Percentiles rank a stretch among this genome's conserved stretches.
Evolutionary conservation across 129 eudicot species (phyloP).

Genomic region (Escallonia rubra): DNA sequence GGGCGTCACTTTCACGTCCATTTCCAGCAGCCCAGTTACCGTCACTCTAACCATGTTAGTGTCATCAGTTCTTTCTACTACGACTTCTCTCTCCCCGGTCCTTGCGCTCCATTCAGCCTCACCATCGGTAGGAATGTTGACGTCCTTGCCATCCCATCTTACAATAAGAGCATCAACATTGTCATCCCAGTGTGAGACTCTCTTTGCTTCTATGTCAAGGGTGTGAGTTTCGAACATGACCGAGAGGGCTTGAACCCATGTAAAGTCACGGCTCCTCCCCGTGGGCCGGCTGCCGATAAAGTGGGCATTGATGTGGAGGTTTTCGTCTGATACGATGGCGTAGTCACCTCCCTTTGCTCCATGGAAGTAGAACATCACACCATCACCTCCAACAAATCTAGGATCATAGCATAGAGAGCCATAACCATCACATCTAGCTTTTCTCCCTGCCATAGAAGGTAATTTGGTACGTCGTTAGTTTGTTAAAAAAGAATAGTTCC

Average conservation of each 20-base stretch:
- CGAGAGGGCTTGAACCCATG: slow-evolving; percentile 67
- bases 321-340: slow-evolving; percentile 48
- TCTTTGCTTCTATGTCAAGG: slow-evolving; percentile 42
- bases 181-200: slow-evolving; percentile 40
- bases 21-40: slow-evolving; percentile 31
- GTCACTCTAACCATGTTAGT: slow-evolving; percentile 35
- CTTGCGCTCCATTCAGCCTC: slow-evolving; percentile 42
- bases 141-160: slow-evolving; percentile 31
- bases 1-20: slow-evolving; percentile 41
- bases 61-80: slow-evolving; percentile 52
- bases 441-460: slow-evolving; percentile 40
- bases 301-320: slow-evolving; percentile 65
- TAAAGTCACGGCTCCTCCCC: slow-evolving; percentile 57
- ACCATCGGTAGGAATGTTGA: slow-evolving; percentile 36
- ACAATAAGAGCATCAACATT: slow-evolving; percentile 38
- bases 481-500: background rate
- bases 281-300: slow-evolving; percentile 53
- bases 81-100: slow-evolving; percentile 30
- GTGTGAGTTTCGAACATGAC: slow-evolving; percentile 50
- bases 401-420: slow-evolving; percentile 67
- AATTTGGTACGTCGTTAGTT: no score
- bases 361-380: slow-evolving; percentile 71
- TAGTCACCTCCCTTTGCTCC: slow-evolving; percentile 51
- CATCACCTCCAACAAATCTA: slow-evolving; percentile 68
- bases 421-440: slow-evolving; percentile 36